Percentiles rank a stretch among this genome's conserved stretches.
phyloP scores from a whole-genome alignment of 345 rosid genomes.

The Populus alba region DNA sequence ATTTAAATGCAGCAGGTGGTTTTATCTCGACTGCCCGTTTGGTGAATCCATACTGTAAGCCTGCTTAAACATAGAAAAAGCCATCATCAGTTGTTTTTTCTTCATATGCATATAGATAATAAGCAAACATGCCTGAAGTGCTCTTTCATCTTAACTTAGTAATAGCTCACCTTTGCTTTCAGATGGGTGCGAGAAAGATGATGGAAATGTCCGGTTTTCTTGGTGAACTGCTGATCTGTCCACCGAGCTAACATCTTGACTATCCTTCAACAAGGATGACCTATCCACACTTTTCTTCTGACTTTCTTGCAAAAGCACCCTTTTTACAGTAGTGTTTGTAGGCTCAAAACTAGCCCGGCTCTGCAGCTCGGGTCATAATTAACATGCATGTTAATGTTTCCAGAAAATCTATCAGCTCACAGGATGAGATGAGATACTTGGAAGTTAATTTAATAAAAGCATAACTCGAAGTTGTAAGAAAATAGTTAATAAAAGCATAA shows the following conservation, averaged over 20 bases:
- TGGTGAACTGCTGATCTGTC: conserved; percentile 36
- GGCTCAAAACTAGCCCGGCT: conserved; percentile 88
- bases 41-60: conserved; percentile 30
- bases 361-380: conserved; percentile 41
- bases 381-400: background rate
- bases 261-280: conserved; percentile 37
- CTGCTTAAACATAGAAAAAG: conserved; percentile 36
- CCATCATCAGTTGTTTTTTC: conserved; percentile 17
- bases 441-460: background rate
- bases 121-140: conserved; percentile 3
- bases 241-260: conserved; percentile 28
- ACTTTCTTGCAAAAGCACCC: conserved; percentile 68
- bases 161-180: conserved; percentile 54
- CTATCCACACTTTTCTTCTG: conserved; percentile 41
- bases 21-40: conserved; percentile 40
- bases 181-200: conserved; percentile 32
- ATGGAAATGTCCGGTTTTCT: conserved; percentile 40
- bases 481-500: too few relatives aligned
- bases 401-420: background rate
- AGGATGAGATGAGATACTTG: background rate
- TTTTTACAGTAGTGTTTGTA: conserved; percentile 83
- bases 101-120: conserved; percentile 2
- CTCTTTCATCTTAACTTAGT: conserved; percentile 6
- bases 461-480: background rate
- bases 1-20: conserved; percentile 31